phyloP scores from a whole-genome alignment of 2,329 filamentous ascomycete species.

The Tolypocladium tundrense region DNA sequence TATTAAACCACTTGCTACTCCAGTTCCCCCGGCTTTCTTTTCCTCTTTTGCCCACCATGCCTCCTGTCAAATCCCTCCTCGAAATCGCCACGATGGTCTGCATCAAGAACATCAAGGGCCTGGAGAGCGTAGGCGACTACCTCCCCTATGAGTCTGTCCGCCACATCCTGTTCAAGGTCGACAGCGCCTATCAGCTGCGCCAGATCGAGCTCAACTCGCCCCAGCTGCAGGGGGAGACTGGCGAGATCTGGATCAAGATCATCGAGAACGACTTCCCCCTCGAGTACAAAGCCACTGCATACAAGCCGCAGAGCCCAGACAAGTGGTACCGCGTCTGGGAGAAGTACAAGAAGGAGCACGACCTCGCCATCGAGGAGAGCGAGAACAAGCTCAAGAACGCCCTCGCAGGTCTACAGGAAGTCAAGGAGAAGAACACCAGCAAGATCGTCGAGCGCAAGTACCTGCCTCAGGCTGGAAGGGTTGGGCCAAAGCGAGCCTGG shows the following conservation, averaged over 20 bases:
- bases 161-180: slow-evolving; percentile 60
- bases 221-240: slow-evolving; percentile 59
- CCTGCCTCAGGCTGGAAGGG: slow-evolving; percentile 32
- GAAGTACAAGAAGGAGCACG: slow-evolving; percentile 52
- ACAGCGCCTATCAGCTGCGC: slow-evolving; percentile 64
- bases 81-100: slow-evolving; percentile 40
- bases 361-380: slow-evolving; percentile 48
- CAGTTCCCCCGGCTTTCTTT: neutral
- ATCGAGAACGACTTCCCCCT: slow-evolving; percentile 68
- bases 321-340: slow-evolving; percentile 74
- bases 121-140: slow-evolving; percentile 62
- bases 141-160: slow-evolving; percentile 54
- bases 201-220: slow-evolving; percentile 65
- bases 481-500: slow-evolving; percentile 16
- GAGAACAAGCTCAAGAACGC: slow-evolving; percentile 46
- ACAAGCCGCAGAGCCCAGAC: slow-evolving; percentile 53
- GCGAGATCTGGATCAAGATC: slow-evolving; percentile 67
- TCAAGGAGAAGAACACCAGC: slow-evolving; percentile 46
- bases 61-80: slow-evolving; percentile 35
- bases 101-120: slow-evolving; percentile 41
- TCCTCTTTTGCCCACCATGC: slow-evolving; percentile 18
- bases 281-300: slow-evolving; percentile 49
- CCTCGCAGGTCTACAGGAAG: slow-evolving; percentile 45
- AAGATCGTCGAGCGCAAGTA: slow-evolving; percentile 42
- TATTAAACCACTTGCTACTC: neutral